Evolutionary conservation across 805 yeast species (phyloP).

Genomic region (Cephaloascus fragrans): DNA sequence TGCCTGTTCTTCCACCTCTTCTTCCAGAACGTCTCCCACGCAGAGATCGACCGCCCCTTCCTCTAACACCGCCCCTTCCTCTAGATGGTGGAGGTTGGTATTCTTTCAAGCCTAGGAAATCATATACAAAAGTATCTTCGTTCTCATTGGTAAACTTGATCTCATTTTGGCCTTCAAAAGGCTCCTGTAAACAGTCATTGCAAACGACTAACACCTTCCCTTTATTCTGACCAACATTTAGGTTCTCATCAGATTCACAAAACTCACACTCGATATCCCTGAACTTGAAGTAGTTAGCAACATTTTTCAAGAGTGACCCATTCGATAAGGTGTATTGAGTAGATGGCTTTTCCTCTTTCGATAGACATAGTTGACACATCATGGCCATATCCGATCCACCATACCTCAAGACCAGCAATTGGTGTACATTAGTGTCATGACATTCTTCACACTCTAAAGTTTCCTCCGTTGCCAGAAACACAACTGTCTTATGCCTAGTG

Average conservation of each 20-base stretch:
- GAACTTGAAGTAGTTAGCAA: constrained; percentile 36
- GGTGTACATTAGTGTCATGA: constrained; percentile 42
- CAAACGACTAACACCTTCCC: constrained; percentile 25
- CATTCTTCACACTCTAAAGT: constrained; percentile 47
- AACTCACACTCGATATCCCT: constrained; percentile 38
- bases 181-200: constrained; percentile 25
- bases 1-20: constrained; percentile 23
- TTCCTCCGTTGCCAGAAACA: constrained; percentile 24
- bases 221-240: constrained; percentile 21
- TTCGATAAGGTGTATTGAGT: constrained; percentile 42
- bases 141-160: constrained; percentile 29
- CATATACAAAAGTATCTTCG: constrained; percentile 35
- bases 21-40: constrained; percentile 14
- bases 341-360: constrained; percentile 34
- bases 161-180: constrained; percentile 3
- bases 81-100: constrained; percentile 12
- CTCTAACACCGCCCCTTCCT: constrained; percentile 5
- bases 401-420: constrained; percentile 37
- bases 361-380: constrained; percentile 35
- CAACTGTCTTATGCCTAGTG: constrained; percentile 43
- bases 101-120: constrained; percentile 39
- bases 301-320: constrained; percentile 43
- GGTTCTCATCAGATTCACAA: constrained; percentile 31
- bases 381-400: constrained; percentile 47
- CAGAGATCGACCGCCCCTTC: constrained; percentile 4